Evolutionary conservation across 140 eudicot species (phyloP), one percentile per base, ranked within the genome.

Genomic region (Flaveria floridana): DNA sequence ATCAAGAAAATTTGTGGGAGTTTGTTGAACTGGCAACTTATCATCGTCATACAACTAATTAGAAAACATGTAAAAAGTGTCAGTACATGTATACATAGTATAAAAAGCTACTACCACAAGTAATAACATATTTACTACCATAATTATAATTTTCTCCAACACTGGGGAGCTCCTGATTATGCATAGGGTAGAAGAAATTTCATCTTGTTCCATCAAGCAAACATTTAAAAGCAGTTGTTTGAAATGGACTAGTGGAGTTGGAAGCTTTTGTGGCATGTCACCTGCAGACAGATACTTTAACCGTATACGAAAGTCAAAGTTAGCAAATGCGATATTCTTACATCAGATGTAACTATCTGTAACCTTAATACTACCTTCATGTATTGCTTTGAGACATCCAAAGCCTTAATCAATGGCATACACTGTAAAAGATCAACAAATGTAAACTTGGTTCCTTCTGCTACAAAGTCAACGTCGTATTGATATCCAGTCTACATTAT

Each of bases 221-320:
- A 64, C 25, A 15, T 30, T 47, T 47, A 64, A 34, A 30, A 1
- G 2, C 15, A 64, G 23, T 15, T 64, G 48, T 64, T 30, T 34
- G 25, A 64, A 47, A 30, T 30, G 23, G 23, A 16, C 25, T 64
- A 64, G 50, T 15, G 70, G 37, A 34, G 50, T 52, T 11, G 71
- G 76, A 39, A 77, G 77, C 52, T 59, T 62, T 14, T n/a, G 20
- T 28, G 73, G 77, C 44, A 80, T 76, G 44, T 65, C 74, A 12
- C 78, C 78, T 72, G 62, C 59, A 62, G 68, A 14, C 18, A 67
- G 80, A 25, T 18, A 42, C 79, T 76, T 37, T 16, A 68, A 80
- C 23, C 64, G 25, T 42, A 73, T 15, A 30, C 21, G 6, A 66
- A 51, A 59, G 30, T 2, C 6, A 28, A 63, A 30, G 34, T 14